A percentile compares a stretch with the other conserved stretches of the same genome.
Conservation (phyloP, 495 filamentous ascomycete genomes). For the Tuber microsphaerosporum region DNA sequence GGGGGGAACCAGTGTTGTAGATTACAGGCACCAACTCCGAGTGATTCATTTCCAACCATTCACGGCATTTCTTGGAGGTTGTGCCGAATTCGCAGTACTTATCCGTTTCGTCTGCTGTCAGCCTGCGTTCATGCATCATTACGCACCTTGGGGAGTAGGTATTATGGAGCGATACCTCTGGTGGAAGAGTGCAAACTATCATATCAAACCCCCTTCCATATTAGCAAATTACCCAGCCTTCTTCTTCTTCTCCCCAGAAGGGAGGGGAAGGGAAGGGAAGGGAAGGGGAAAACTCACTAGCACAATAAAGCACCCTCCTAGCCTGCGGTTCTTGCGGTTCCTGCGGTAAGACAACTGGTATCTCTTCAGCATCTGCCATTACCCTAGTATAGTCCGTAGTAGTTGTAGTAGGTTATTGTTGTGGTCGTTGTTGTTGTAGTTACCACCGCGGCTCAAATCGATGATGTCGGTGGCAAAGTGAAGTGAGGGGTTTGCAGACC, state of each 20-base stretch:
- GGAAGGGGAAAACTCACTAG: constrained; percentile 53
- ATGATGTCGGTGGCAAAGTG: too few species aligned
- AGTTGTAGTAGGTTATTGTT: background rate
- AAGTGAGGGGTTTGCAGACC: too few species aligned
- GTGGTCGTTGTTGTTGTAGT: background rate
- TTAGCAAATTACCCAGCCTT: constrained; percentile 29
- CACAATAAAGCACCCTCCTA: constrained; percentile 68
- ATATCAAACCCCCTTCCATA: constrained; percentile 12
- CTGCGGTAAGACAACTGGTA: constrained; percentile 35
- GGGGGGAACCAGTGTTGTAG: constrained; percentile 69
- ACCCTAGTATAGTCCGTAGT: background rate
- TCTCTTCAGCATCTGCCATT: constrained; percentile 24
- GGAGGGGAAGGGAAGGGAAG: constrained; percentile 12
- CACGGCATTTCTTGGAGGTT: constrained; percentile 94
- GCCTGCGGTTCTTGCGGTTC: constrained; percentile 57
- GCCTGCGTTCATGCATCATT: background rate
- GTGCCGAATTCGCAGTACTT: constrained; percentile 98
- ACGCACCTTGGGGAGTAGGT: background rate
- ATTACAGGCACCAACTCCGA: constrained; percentile 64
- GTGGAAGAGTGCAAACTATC: constrained; percentile 82
- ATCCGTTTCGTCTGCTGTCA: background rate
- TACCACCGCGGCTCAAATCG: background rate
- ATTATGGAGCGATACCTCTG: constrained; percentile 63
- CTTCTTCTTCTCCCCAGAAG: background rate
- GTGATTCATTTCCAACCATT: constrained; percentile 78